Conservation (phyloP, 2,329 filamentous ascomycete genomes). For the Arthrinium puccinioides region DNA sequence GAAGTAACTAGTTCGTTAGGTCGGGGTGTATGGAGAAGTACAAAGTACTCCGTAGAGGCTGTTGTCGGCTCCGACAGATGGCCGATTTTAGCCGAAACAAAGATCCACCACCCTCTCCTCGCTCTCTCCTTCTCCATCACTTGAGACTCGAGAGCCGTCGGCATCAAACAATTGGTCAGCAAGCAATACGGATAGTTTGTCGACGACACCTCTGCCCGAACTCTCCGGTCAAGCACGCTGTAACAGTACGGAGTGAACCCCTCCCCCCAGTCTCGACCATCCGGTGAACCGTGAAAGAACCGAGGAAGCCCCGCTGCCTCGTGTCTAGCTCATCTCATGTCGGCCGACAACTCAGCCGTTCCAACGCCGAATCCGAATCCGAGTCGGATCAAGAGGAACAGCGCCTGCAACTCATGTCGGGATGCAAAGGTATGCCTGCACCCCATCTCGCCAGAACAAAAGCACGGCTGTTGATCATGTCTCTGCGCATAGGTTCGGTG, state of each 20-base stretch:
- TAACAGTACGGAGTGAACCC: neutral
- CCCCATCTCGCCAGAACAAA: neutral
- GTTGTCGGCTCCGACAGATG: constrained; percentile 1
- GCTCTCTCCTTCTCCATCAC: neutral
- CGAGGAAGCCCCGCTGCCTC: too few relatives aligned
- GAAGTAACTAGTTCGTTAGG: constrained; percentile 41
- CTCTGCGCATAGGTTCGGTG: constrained; percentile 20
- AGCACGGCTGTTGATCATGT: neutral
- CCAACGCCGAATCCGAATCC: constrained; percentile 1
- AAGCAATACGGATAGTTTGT: too few relatives aligned
- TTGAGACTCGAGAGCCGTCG: too few relatives aligned
- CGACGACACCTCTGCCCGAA: neutral
- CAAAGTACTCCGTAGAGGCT: constrained; percentile 30
- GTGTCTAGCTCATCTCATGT: neutral
- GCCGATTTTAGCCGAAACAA: neutral
- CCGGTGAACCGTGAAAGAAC: neutral
- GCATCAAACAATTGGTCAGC: too few relatives aligned
- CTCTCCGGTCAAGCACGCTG: neutral
- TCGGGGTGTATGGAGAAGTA: constrained; percentile 39
- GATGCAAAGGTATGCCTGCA: constrained; percentile 25
- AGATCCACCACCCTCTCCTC: neutral
- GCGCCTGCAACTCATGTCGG: constrained; percentile 24
- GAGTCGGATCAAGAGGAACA: constrained; percentile 23
- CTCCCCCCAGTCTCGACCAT: neutral
- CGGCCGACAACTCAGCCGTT: neutral